Base-by-base conservation (phyloP, 2,329 filamentous ascomycete genomes). In the Diaporthe ilicicola region DNA sequence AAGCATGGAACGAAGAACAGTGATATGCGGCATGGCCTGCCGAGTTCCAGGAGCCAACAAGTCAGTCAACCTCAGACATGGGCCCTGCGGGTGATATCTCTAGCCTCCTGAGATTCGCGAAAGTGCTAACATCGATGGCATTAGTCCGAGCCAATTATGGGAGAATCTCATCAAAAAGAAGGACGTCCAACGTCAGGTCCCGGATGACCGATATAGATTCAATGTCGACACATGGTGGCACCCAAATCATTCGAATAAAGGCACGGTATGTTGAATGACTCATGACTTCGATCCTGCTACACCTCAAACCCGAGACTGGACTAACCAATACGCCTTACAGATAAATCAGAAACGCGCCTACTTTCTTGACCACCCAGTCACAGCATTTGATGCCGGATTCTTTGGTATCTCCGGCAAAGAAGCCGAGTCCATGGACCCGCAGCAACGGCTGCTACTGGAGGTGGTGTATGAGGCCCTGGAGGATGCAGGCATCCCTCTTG, bases 341-440 rank as follows among this genome's bases (percentile, higher is more conserved):
- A 67, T 67, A 67, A 54, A 53, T 42, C 64, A 67, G 9, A 67
- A 67, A 34, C 64, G 78, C 6, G 78, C 78, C 3, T 81, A 80
- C 70, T 79, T 82, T 34, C 74, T 82, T 32, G 73, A 74, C 8
- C 74, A 78, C 44, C 77, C 81, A 39, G 61, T 77, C 15, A 71
- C 74, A 12, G 72, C 74, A 46, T 80, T 79, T 67, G 76, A 82
- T 70, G 79, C 77, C 44, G 73, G 73, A 2, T 82, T 82, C 62
- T 82, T 81, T 74, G 77, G 80, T 34, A 81, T 82, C 24, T 79
- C 79, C 0, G 76, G 77, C 34, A 73, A 76, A n/a, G 80, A 82
- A 56, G 80, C 80, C 74, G 42, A 78, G 64, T 73, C 77, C 0
- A 81, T 82, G 78, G 78, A 80, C 44, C 78, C 78, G 4, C 76